Evolutionary conservation across 768 basidiomycete genomes (phyloP).

Genomic region (Mycena haematopus): DNA sequence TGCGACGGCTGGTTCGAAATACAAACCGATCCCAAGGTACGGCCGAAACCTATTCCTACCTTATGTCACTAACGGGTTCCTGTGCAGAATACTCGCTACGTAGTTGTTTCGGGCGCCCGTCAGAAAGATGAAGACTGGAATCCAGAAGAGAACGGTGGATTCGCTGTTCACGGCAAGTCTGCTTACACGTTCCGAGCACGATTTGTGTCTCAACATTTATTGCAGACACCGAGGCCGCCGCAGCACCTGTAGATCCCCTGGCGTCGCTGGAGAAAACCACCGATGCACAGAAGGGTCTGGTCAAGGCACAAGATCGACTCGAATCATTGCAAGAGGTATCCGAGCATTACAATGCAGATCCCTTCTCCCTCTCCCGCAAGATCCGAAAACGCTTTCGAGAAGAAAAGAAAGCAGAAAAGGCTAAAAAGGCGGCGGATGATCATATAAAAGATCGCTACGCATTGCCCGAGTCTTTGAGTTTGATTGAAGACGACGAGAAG

Average conservation of each 20-base stretch:
- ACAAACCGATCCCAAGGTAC: constrained; percentile 94
- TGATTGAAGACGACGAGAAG: constrained; percentile 71
- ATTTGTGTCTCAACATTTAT: constrained; percentile 11
- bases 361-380: constrained; percentile 78
- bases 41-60: constrained; percentile 19
- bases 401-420: constrained; percentile 82
- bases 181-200: not conserved
- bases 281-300: constrained; percentile 72
- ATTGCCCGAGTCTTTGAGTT: constrained; percentile 68
- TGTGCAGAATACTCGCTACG: constrained; percentile 89
- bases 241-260: constrained; percentile 79
- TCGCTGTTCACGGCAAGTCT: constrained; percentile 78
- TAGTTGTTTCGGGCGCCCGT: constrained; percentile 90
- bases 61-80: not conserved
- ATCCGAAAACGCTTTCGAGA: constrained; percentile 84
- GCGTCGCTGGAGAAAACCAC: constrained; percentile 90
- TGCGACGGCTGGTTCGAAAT: constrained; percentile 99
- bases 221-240: constrained; percentile 72
- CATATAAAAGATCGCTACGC: constrained; percentile 77
- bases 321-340: constrained; percentile 80
- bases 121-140: constrained; percentile 97
- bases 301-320: constrained; percentile 79
- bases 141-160: constrained; percentile 95
- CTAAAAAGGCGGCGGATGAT: constrained; percentile 73
- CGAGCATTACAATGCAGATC: constrained; percentile 83